Evolutionary conservation across 192 early-diverging fungal genomes (phyloP).

Genomic region (Rhizophagus sp.): DNA sequence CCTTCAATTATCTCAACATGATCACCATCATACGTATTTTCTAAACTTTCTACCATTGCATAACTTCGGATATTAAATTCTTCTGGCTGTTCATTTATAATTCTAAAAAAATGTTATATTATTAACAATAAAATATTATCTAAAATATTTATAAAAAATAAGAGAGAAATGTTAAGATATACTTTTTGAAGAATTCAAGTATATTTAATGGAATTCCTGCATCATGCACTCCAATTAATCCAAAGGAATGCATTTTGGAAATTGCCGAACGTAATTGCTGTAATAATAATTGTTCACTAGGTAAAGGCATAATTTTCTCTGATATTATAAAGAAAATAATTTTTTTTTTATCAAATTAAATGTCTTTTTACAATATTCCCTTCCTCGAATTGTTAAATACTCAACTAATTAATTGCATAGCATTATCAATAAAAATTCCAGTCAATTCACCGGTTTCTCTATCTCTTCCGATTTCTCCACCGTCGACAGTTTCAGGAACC

Average conservation of each 20-base stretch:
- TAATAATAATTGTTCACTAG: conserved; percentile 12
- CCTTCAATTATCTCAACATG: conserved; percentile 30
- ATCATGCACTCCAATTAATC: conserved; percentile 61
- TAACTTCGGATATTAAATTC: conserved; percentile 37
- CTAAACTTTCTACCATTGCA: conserved; percentile 39
- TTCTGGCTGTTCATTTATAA: conserved; percentile 1
- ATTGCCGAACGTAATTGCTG: conserved; percentile 40
- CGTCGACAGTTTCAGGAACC: conserved; percentile 25
- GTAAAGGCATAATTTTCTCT: conserved; percentile 32
- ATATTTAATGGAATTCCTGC: conserved; percentile 40
- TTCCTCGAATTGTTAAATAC: background rate
- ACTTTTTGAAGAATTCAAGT: conserved; percentile 46
- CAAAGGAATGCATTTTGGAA: conserved; percentile 37
- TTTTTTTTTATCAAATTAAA: background rate
- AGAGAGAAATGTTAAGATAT: background rate
- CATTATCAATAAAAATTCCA: conserved; percentile 57
- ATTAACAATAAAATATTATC: background rate
- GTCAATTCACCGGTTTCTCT: conserved; percentile 29
- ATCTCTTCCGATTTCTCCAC: conserved; percentile 38
- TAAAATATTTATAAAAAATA: background rate
- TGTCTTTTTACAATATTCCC: background rate
- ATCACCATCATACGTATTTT: conserved; percentile 33
- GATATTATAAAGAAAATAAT: background rate
- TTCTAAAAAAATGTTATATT: background rate
- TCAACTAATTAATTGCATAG: conserved; percentile 47